Conservation (phyloP, 1,284 basidiomycete genomes). For the Ceratobasidium sp. region DNA sequence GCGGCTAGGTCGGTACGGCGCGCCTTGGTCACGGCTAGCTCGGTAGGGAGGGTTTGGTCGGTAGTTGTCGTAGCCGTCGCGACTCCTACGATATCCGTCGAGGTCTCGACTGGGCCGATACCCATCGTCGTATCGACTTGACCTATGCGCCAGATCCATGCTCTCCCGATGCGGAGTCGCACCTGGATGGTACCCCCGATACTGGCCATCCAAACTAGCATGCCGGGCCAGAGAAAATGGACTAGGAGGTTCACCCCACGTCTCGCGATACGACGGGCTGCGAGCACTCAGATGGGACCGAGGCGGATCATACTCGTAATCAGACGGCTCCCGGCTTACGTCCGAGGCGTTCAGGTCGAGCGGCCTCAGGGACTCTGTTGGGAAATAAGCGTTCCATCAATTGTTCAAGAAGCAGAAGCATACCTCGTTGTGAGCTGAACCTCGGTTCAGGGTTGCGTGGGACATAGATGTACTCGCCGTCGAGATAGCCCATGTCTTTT, state of each 20-base stretch:
- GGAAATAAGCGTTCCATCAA: neutral
- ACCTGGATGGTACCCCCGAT: conserved; percentile 24
- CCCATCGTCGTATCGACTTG: neutral
- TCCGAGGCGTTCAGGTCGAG: conserved; percentile 17
- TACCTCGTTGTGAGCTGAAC: conserved; percentile 3
- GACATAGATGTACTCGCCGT: conserved; percentile 30
- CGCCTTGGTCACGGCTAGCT: too few relatives aligned
- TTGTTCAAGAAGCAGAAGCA: neutral
- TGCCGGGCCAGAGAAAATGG: conserved; percentile 21
- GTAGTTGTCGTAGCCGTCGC: too few relatives aligned
- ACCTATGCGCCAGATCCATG: neutral
- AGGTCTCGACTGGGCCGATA: too few relatives aligned
- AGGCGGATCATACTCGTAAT: conserved; percentile 16
- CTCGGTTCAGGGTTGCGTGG: neutral
- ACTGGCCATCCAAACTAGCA: conserved; percentile 26
- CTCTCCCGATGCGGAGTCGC: neutral
- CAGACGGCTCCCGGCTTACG: conserved; percentile 2
- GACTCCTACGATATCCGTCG: too few relatives aligned
- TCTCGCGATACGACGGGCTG: neutral
- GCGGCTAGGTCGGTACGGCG: neutral
- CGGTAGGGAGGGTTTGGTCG: too few relatives aligned
- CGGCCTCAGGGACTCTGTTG: neutral
- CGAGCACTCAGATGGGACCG: neutral
- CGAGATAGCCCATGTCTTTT: conserved; percentile 17
- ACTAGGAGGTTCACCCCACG: conserved; percentile 9